Evolutionary conservation across 768 basidiomycete genomes (phyloP).

Genomic region (Boletellus ananas): DNA sequence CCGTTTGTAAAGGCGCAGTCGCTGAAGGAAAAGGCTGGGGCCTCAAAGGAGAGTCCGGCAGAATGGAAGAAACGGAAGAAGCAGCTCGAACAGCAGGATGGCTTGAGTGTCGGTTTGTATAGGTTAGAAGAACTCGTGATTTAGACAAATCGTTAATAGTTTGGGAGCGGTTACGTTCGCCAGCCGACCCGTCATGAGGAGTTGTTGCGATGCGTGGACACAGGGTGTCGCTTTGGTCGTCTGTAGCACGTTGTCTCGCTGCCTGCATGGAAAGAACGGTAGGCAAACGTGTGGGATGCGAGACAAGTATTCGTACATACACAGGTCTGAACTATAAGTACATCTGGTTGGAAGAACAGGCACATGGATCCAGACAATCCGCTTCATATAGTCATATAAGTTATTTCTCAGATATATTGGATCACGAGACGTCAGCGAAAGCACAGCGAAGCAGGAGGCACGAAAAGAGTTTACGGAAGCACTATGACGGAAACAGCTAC

Average conservation of each 20-base stretch:
- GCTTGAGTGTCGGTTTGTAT: constrained; percentile 59
- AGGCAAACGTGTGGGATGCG: too few species aligned
- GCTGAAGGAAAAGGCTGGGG: constrained; percentile 41
- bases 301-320: too few species aligned
- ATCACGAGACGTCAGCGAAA: neutral
- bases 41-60: constrained; percentile 27
- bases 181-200: too few species aligned
- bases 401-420: neutral
- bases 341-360: too few species aligned
- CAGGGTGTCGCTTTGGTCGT: too few species aligned
- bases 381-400: neutral
- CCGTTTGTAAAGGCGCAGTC: constrained; percentile 56
- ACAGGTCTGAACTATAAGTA: too few species aligned
- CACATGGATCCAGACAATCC: too few species aligned
- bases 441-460: neutral
- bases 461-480: neutral
- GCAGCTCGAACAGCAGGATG: constrained; percentile 48
- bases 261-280: too few species aligned
- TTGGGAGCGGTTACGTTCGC: too few species aligned
- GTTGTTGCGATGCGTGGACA: too few species aligned
- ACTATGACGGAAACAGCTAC: neutral
- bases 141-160: constrained; percentile 21
- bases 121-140: constrained; percentile 68
- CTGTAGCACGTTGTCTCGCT: too few species aligned
- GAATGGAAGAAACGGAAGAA: constrained; percentile 56